Conservation (phyloP, 139 green algal species). For the Tetradesmus lagerheimii region DNA sequence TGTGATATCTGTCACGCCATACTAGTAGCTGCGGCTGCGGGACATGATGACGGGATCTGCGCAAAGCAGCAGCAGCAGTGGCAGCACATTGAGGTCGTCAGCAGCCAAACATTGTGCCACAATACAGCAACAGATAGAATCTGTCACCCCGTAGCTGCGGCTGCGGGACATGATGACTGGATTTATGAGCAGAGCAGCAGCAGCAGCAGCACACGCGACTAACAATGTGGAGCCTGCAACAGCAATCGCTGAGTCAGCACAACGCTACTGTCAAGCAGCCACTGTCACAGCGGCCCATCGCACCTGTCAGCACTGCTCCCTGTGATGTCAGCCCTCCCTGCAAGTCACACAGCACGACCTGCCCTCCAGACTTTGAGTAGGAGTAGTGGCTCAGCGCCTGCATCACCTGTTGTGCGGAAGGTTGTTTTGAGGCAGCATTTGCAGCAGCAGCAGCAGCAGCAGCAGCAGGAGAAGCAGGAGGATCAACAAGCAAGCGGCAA, state of each 20-base stretch:
- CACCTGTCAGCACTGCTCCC: slow-evolving; percentile 2
- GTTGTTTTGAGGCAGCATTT: too few species aligned
- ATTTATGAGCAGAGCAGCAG: slow-evolving; percentile 29
- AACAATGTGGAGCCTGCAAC: too few species aligned
- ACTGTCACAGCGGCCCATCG: background rate
- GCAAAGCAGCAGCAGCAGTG: background rate
- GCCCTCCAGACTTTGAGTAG: slow-evolving; percentile 39
- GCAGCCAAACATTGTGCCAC: too few species aligned
- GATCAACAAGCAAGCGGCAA: too few species aligned
- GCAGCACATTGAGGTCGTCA: background rate
- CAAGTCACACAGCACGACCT: slow-evolving; percentile 46
- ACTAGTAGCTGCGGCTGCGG: background rate
- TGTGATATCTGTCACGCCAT: slow-evolving; percentile 44
- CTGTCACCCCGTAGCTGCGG: slow-evolving; percentile 31
- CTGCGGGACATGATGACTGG: slow-evolving; percentile 39
- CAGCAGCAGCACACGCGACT: background rate
- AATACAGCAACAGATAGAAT: too few species aligned
- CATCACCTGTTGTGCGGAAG: slow-evolving; percentile 42
- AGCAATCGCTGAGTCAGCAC: too few species aligned
- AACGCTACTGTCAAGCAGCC: too few species aligned
- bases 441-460: too few species aligned
- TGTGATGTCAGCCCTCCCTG: slow-evolving; percentile 25
- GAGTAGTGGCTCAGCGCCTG: slow-evolving; percentile 54
- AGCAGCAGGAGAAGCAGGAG: too few species aligned
- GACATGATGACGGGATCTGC: slow-evolving; percentile 41